Base-by-base conservation (phyloP, 2,329 filamentous ascomycete species). In the Cladosporium cucumerinum region DNA sequence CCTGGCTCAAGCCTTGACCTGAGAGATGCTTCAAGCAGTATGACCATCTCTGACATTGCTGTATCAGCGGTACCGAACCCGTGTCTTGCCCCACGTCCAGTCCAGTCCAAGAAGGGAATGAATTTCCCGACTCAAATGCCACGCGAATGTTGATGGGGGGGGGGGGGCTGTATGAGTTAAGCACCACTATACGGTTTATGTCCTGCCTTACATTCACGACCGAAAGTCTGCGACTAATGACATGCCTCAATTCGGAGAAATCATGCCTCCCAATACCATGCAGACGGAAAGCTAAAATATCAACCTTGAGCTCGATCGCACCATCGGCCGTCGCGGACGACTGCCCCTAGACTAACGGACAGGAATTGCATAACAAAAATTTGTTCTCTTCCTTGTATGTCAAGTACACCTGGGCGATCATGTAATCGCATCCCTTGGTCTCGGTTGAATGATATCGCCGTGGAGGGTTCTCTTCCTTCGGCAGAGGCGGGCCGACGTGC, bases 21-120 rank as follows among this genome's bases (percentile, higher is more conserved):
- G 39, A 46, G 39, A 46, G 23, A 12, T 46, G 39, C n/a, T 46
- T 21, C 8, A 12, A 23, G 8, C n/a, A 46, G n/a, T 23, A 46
- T 46, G 39, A 46, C 39, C 39, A 46, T 46, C 39, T 46, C 39
- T 30, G 51, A 18, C 51, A 54, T 54, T 54, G 6, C 25, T 28
- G 25, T 28, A 21, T 12, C 51, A 32, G 51, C 30, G 51, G 30
- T 54, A 18, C 51, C 16, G 51, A 30, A 54, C 51, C 39, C 51
- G 51, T 54, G 51, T 54, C 51, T 32, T 54, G 51, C 51, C 51
- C 51, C 51, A 54, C 51, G 51, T 54, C 28, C 18, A 32, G 51
- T 54, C 51, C 51, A 54, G 51, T 54, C 51, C 51, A 28, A 54
- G 51, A 32, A 11, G 26, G 51, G 51, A n/a, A 54, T 54, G 51